phyloP scores from a whole-genome alignment of 495 filamentous ascomycete species.

The Parathielavia hyrcaniae region DNA sequence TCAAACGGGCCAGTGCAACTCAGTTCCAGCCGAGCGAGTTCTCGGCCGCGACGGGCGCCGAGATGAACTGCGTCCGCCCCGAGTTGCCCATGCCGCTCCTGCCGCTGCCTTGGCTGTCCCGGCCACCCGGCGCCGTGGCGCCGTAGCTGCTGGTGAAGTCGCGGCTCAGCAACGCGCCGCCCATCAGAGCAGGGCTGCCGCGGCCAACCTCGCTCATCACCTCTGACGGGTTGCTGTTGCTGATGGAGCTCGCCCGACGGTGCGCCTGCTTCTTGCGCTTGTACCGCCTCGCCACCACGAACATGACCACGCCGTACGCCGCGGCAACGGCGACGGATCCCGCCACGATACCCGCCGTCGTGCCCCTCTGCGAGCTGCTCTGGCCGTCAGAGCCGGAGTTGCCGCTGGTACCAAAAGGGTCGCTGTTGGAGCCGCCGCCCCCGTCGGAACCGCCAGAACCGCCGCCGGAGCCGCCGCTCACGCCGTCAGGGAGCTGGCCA shows the following conservation, averaged over 20 bases:
- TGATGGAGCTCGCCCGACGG: conserved; percentile 66
- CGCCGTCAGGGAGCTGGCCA: conserved; percentile 42
- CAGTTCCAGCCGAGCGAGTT: conserved; percentile 98
- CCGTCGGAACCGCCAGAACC: conserved; percentile 23
- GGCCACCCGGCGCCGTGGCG: conserved; percentile 35
- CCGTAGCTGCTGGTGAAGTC: conserved; percentile 47
- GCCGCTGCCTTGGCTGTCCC: conserved; percentile 48
- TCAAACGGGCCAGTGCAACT: conserved; percentile 15
- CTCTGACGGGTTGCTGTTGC: conserved; percentile 42
- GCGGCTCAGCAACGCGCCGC: conserved; percentile 45
- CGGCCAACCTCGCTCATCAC: conserved; percentile 56
- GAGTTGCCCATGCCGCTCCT: conserved; percentile 68
- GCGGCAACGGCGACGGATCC: conserved; percentile 74
- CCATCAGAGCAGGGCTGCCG: conserved; percentile 53
- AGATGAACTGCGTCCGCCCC: conserved; percentile 63
- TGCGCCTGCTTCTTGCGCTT: conserved; percentile 79
- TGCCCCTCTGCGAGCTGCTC: conserved; percentile 52
- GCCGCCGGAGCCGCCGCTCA: conserved; percentile 11
- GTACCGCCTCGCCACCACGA: conserved; percentile 89
- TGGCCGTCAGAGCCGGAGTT: conserved; percentile 30
- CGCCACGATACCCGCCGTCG: conserved; percentile 76
- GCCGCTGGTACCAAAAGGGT: conserved; percentile 36
- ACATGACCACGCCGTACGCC: conserved; percentile 98
- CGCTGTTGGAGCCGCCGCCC: conserved; percentile 27
- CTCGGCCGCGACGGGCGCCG: conserved; percentile 86